Base-by-base conservation (phyloP, 805 yeast genomes). In the Ogataea parapolymorpha region DNA sequence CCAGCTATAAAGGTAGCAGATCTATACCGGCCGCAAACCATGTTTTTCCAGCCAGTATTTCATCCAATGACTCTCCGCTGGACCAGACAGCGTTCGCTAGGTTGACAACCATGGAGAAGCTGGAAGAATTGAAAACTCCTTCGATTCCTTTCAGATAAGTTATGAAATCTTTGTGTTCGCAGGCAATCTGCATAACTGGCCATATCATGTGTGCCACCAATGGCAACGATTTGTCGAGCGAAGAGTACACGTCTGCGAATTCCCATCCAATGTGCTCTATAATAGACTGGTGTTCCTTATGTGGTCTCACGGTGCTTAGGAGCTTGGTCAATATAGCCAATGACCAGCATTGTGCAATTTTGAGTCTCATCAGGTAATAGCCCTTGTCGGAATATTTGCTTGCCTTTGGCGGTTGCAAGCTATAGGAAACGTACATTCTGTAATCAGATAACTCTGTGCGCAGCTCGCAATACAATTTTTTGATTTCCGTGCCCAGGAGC, bases 171-270 rank as follows among this genome's bases (percentile, higher is more conserved):
- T 37, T 29, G 35, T 71, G 64, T 25, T 61, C 66, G 34, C 74
- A 64, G 1, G 72, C 72, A 27, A 74, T 58, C n/a, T 71, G 71
- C 48, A 68, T 67, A 2, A 73, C 56, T 0, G 79, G 79, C 79
- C 79, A 74, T 4, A 72, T 72, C 74, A 74, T 72, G 46, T 71
- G 77, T 4, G 73, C 67, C 3, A 70, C 68, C 18, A 61, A 46
- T 3, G 74, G 71, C 0, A 66, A 58, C 1, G 48, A 51, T 2
- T 63, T 50, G 10, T 70, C 67, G 67, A 74, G 61, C 0, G 68
- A 50, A 0, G 59, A 55, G 45, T 71, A 72, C 2, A 64, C 61
- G 9, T 63, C 62, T 4, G 72, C 63, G 45, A 74, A 74, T 50
- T 74, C 79, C 43, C 45, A 61, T 3, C 42, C 42, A 51, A 40